Percentiles rank a stretch among this genome's conserved stretches.
These are phyloP conservation scores for Lagenaria siceraria DNA, from an alignment of 306 rosid species.

Conservation along the genomic window DNA sequence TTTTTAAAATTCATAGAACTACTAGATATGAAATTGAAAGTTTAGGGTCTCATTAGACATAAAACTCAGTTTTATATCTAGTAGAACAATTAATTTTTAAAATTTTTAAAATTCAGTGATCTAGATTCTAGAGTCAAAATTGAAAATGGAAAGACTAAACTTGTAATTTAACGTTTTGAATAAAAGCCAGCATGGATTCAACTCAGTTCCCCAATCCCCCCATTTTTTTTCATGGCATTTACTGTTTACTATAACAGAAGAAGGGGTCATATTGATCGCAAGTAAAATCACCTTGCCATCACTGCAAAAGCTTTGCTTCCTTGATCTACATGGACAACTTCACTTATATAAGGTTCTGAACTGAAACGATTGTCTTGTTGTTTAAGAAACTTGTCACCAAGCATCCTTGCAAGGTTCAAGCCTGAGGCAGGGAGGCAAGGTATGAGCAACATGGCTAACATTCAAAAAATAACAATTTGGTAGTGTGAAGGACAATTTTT, in stretches of 20 bases:
- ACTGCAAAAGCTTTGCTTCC: conserved; percentile 54
- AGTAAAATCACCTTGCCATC: conserved; percentile 68
- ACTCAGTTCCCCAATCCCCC: not conserved
- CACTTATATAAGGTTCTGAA: conserved; percentile 75
- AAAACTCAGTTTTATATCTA: too few relatives aligned
- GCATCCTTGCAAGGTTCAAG: conserved; percentile 91
- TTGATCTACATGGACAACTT: conserved; percentile 47
- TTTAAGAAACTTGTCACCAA: conserved; percentile 94
- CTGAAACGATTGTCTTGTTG: conserved; percentile 94
- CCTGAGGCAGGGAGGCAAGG: conserved; percentile 36
- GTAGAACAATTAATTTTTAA: too few relatives aligned
- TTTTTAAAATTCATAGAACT: too few relatives aligned
- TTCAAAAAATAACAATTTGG: not conserved
- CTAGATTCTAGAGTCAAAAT: too few relatives aligned
- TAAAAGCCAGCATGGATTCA: not conserved
- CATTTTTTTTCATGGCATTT: not conserved
- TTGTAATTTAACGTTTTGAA: not conserved
- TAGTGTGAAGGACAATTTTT: not conserved
- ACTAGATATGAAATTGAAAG: too few relatives aligned
- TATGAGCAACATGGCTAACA: conserved; percentile 8
- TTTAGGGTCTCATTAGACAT: too few relatives aligned
- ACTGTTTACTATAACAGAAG: not conserved
- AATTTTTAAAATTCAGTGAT: too few relatives aligned
- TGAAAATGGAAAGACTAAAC: too few relatives aligned
- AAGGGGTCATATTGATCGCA: not conserved